Base-by-base conservation (phyloP, 495 filamentous ascomycete genomes). In the Aspergillus nidulans region DNA sequence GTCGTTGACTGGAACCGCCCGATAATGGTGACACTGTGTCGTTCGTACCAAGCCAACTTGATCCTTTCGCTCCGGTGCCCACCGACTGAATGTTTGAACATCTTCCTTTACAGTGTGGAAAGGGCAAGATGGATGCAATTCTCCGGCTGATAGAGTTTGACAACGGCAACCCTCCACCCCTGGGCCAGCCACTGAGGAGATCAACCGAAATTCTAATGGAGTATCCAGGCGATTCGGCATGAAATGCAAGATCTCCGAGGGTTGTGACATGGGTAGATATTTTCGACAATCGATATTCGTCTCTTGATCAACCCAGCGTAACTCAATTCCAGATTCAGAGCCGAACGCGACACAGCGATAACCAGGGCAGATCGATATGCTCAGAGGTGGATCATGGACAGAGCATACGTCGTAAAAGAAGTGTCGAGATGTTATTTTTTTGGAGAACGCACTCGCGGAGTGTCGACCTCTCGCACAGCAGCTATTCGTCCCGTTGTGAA, bases 331-430 rank as follows among this genome's bases (percentile, higher is more conserved):
- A 8, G 75, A 72, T 20, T 76, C 74, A 46, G 82, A 89, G 16
- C 87, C 87, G 70, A 89, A 90, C 2, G 86, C 87, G 12, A 88
- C 80, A 60, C 84, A 87, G 18, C 78, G 77, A 26, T 84, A 77
- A 26, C 83, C 81, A 10, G 87, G 87, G 54, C 82, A 88, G 45
- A 91, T 80, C 1, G 87, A 82, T 5, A 90, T 79, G 10, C 81
- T 85, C 49, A 79, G 78, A 5, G 87, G 86, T 18, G 82, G 81
- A 54, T 88, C 82, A 51, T 88, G 79, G 9, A 78, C 72, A 1
- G 80, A 83, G 64, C 87, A 88, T 40, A 91, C 55, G 52, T 86
- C 77, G 21, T 77, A 71, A 56, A 84, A 60, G 77, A 74, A 61
- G 55, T 78, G 57, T 34, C 67, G 58, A 55, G 69, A 62, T 2